Evolutionary conservation across 345 rosid genomes (phyloP), one percentile per base, ranked within the genome.

Genomic region (Euphorbia lathyris): DNA sequence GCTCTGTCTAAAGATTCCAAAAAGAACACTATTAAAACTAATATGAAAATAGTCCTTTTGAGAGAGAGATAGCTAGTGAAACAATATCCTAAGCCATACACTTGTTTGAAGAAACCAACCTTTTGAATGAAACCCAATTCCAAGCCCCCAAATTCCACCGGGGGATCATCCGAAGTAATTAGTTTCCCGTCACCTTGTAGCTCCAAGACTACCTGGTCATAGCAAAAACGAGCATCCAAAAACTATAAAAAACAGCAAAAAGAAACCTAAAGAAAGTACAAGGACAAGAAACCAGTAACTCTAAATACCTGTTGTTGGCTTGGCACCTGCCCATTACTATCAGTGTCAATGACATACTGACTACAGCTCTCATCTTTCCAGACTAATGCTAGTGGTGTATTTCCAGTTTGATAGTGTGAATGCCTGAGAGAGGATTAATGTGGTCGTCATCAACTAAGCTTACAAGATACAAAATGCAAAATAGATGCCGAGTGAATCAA

Each of bases 361-460:
- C 97, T 92, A 72, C 97, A 95, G 34, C 80, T 85, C 74, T 85
- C 94, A 73, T 95, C 99, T 78, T 92, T 95, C 99, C 99, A 95
- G 45, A 92, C 91, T 82, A 95, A 80, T 52, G 87, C 91, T n/a
- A 95, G 82, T 25, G 97, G 99, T 45, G 99, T 92, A 75, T 83
- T 92, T 58, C 98, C 99, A 32, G 86, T 81, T 77, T 90, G 96
- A 86, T 92, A 95, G 63, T 88, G 97, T 56, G 98, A 87, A 81
- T 85, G 88, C 83, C 98, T 95, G 81, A 29, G 23, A 73, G 79
- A 48, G 69, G 76, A 72, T 52, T 52, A 51, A 74, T 52, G 52
- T 25, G 40, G 57, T 65, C 63, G 66, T 43, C 52, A 65, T 57
- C 27, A 61, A 43, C 8, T 30, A 36, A 53, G 25, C 14, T 72